Conservation (phyloP, 495 filamentous ascomycete genomes). For the Trichoderma asperelloides region DNA sequence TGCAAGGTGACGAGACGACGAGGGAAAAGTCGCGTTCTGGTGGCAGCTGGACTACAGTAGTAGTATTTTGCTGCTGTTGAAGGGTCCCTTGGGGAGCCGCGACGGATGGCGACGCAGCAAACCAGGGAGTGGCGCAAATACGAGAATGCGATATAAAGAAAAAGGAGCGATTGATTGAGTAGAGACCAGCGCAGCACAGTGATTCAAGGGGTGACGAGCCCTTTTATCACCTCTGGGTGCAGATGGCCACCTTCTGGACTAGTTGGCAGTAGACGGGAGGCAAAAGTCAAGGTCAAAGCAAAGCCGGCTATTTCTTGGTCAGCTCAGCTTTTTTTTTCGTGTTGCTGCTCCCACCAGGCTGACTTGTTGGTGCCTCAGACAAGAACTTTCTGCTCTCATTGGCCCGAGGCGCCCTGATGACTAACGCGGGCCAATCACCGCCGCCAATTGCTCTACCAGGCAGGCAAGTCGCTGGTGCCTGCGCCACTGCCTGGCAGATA, state of each 20-base stretch:
- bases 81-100: background rate
- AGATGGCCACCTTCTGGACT: background rate
- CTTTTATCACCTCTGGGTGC: background rate
- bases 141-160: background rate
- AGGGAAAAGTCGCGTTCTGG: constrained; percentile 3
- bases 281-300: background rate
- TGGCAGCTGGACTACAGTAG: background rate
- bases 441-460: background rate
- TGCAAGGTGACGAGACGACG: background rate
- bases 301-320: background rate
- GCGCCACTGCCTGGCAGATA: background rate
- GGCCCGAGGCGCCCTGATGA: background rate
- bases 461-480: constrained; percentile 1
- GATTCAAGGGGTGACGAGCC: background rate
- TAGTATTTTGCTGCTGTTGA: background rate
- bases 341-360: background rate
- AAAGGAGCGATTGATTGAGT: background rate
- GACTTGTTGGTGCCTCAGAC: constrained; percentile 6
- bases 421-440: background rate
- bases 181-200: background rate
- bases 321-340: constrained; percentile 7
- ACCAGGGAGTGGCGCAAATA: background rate
- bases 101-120: background rate
- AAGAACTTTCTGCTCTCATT: background rate
- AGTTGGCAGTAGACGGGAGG: background rate